These are phyloP conservation scores for Rhodotorula graminis DNA, from an alignment of 768 basidiomycete genomes.

Conservation along the genomic window DNA sequence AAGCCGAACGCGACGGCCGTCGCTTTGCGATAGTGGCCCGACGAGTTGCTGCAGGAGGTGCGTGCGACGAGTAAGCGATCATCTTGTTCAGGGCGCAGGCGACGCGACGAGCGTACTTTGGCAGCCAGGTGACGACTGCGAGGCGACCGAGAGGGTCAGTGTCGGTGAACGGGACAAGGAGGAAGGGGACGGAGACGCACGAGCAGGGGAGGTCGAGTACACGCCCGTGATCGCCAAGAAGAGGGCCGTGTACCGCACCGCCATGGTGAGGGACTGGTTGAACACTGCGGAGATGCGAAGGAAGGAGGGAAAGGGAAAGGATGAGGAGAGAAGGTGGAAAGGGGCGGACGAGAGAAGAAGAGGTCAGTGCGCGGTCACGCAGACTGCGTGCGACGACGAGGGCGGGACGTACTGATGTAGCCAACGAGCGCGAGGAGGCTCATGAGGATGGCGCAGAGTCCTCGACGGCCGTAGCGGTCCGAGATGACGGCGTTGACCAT, in stretches of 20 bases:
- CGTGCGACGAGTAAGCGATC: no score
- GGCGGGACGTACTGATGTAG: background rate
- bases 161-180: background rate
- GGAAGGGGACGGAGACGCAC: background rate
- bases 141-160: background rate
- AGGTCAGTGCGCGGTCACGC: no score
- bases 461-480: slow-evolving; percentile 15
- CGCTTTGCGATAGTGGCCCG: slow-evolving; percentile 25
- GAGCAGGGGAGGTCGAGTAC: slow-evolving; percentile 8
- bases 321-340: no score
- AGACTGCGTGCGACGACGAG: no score
- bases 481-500: slow-evolving; percentile 17
- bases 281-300: slow-evolving; percentile 13
- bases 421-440: background rate
- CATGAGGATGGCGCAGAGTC: slow-evolving; percentile 18
- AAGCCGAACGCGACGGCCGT: slow-evolving; percentile 53
- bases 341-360: no score
- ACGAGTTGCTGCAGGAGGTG: slow-evolving; percentile 5
- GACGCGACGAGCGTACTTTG: slow-evolving; percentile 4
- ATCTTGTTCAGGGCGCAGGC: no score
- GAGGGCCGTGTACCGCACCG: slow-evolving; percentile 12
- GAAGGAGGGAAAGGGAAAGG: no score
- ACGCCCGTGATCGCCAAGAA: slow-evolving; percentile 23
- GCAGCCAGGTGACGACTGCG: slow-evolving; percentile 4
- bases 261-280: background rate